Evolutionary conservation across 2,329 filamentous ascomycete species (phyloP).

Genomic region (Phialophora tarda): DNA sequence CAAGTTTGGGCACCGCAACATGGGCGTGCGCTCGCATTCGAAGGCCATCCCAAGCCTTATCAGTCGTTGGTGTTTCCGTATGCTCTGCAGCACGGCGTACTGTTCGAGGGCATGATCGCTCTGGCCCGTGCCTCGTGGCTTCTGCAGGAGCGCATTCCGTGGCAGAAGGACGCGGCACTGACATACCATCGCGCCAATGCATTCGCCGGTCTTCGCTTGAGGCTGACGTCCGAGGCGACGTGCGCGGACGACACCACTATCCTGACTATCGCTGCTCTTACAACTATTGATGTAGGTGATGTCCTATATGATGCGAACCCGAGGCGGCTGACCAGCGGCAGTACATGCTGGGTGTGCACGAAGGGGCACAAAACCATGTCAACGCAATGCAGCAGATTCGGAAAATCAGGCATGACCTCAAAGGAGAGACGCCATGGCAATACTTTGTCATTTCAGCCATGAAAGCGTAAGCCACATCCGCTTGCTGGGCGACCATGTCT

Average conservation of each 20-base stretch:
- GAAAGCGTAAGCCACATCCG: conserved; percentile 20
- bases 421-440: conserved; percentile 29
- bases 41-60: conserved; percentile 33
- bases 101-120: conserved; percentile 30
- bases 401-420: conserved; percentile 23
- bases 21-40: conserved; percentile 29
- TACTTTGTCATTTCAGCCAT: conserved; percentile 22
- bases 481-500: conserved; percentile 1
- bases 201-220: conserved; percentile 21
- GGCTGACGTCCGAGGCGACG: conserved; percentile 22
- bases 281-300: conserved; percentile 32
- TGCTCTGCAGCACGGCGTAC: conserved; percentile 25
- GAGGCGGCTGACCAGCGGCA: neutral
- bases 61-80: conserved; percentile 30
- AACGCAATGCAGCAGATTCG: conserved; percentile 31
- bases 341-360: conserved; percentile 32
- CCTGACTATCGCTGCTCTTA: conserved; percentile 31
- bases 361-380: conserved; percentile 28
- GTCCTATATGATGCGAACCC: too few species aligned
- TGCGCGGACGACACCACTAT: conserved; percentile 32
- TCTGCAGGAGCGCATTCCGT: conserved; percentile 25
- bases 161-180: conserved; percentile 25
- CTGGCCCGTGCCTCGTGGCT: conserved; percentile 31
- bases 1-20: conserved; percentile 32
- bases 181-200: conserved; percentile 26